Evolutionary conservation across 495 filamentous ascomycete genomes (phyloP), one percentile per base, ranked within the genome.

Genomic region (Aspergillus coremiiformis): DNA sequence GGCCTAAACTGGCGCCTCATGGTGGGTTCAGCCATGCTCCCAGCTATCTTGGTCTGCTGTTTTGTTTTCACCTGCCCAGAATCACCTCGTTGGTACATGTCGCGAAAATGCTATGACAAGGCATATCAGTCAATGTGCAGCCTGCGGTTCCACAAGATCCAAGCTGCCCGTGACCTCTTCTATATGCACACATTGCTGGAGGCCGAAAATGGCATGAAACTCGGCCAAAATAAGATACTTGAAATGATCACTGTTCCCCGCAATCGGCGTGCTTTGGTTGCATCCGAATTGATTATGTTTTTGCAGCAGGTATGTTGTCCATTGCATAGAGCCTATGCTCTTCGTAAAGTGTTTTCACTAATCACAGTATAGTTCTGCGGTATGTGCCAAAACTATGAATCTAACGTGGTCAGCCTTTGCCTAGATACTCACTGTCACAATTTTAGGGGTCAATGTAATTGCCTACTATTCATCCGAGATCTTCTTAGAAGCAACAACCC

Each of bases 1-100:
- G 84, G 82, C 7, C 69, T 90, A 1, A 89, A 88, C 60, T 92
- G 89, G 89, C 80, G 88, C 24, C 62, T 90, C 44, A 92, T 92
- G 89, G 79, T 95, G 75, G 86, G 78, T 3, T 90, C 86, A 9
- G 84, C 89, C 11, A 76, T 86, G 67, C 65, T 93, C 6, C 88
- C 86, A 0, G 44, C 51, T 14, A 39, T 54, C 17, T 14, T 54
- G 24, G 51, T 54, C 19, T 54, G 51, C 11, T 15, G 30, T 4
- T 44, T 47, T 20, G 84, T 90, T 19, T 92, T 83, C 63, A 61
- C 82, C 27, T 89, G 83, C 48, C 87, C 89, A 0, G 87, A 91
- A 67, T 84, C 80, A 15, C 85, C 86, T 19, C 78, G 88, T 21
- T 93, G 87, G 85, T 87, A 86, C 57, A 85, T 93, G 71, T 80